A percentile compares a stretch with the other conserved stretches of the same genome.
Conservation (phyloP, 345 rosid genomes). For the Eucalyptus curtisii region DNA sequence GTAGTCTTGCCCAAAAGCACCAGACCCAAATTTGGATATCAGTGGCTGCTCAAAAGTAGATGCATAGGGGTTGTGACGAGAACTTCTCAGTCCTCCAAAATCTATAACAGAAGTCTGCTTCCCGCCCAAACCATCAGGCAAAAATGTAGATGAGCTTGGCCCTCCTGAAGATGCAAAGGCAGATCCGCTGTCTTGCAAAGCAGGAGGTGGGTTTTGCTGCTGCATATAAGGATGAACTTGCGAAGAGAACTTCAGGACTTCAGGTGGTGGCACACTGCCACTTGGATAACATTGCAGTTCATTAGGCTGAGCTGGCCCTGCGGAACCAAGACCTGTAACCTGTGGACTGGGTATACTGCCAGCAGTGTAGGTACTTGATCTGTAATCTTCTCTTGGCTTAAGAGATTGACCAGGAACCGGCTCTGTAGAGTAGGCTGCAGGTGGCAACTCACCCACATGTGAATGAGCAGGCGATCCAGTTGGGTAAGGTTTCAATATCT, state of each 20-base stretch:
- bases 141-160: conserved; percentile 7
- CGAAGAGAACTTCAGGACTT: conserved; percentile 16
- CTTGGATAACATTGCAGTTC: conserved; percentile 8
- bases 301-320: conserved; percentile 9
- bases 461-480: conserved; percentile 14
- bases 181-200: conserved; percentile 1
- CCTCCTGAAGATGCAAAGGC: conserved; percentile 2
- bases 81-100: conserved; percentile 12
- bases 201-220: conserved; percentile 11
- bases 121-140: conserved; percentile 10
- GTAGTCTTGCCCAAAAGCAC: conserved; percentile 14
- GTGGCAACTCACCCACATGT: conserved; percentile 18
- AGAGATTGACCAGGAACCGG: neutral
- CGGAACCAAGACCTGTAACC: neutral
- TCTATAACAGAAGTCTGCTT: conserved; percentile 9
- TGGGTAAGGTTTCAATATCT: conserved; percentile 9
- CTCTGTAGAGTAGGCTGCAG: conserved; percentile 1
- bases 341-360: conserved; percentile 4
- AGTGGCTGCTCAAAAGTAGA: conserved; percentile 33
- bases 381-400: conserved; percentile 4
- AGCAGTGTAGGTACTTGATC: conserved; percentile 1
- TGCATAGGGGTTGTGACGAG: conserved; percentile 26
- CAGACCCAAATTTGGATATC: conserved; percentile 21
- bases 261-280: conserved; percentile 11
- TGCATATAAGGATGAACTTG: conserved; percentile 18